Evolutionary conservation across 495 filamentous ascomycete species (phyloP), one percentile per base, ranked within the genome.

Genomic region (Annulohypoxylon moriforme): DNA sequence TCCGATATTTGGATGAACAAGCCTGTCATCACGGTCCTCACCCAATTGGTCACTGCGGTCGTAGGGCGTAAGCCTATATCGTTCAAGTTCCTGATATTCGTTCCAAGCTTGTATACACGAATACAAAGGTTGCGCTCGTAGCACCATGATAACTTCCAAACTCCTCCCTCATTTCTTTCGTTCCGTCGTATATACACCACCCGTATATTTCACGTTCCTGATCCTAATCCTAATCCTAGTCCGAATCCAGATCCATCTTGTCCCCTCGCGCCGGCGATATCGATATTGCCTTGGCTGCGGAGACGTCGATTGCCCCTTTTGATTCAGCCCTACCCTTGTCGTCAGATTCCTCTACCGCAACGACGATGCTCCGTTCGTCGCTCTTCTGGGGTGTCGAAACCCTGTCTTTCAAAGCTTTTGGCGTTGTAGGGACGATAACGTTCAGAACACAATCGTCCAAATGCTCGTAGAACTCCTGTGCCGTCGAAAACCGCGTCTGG

Each of bases 391-490:
- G 84, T 68, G 79, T 86, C 69, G 85, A 87, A 22, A 86, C 83
- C 60, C 90, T 82, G 66, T 83, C 85, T 75, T 93, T 89, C 62
- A 73, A 49, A n/a, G 64, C 49, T 85, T 90, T 81, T 84, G 89
- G 85, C 89, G 90, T 64, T 86, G 93, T 81, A 73, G 97, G 94
- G 69, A 98, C 96, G 56, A 99, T 97, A 38, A 97, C 93, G 64
- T 94, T 93, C 36, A 98, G 87, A 31, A 99, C 96, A 77, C 96
- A 99, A 81, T 99, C 96, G 76, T 99, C 96, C 71, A 99, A 80
- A 85, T 99, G 96, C 83, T 99, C 96, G 78, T 98, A 98, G 81
- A 98, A 98, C 72, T 98, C 94, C 78, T 99, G 96, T 25, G 96
- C 94, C 61, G 91, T 97, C 67, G 85, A 88, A 80, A 98, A 99